Base-by-base conservation (phyloP, 208 protist genomes). In the Trypanosoma platydactyli region DNA sequence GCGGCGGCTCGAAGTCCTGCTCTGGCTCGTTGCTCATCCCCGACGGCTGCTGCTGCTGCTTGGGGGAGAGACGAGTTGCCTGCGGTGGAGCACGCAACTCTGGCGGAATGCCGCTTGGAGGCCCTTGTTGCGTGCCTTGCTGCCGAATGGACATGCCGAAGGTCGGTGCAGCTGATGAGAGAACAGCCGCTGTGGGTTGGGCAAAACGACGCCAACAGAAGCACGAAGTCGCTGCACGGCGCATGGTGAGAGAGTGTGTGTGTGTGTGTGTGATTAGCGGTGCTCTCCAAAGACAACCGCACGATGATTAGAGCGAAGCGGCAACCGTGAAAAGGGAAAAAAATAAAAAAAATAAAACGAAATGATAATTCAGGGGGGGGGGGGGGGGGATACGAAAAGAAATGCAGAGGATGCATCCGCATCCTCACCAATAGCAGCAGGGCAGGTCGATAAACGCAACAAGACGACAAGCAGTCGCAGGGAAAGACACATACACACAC, bases 1-100 rank as follows among this genome's bases (percentile, higher is more conserved):
- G 57, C 30, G 84, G 84, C 29, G 84, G 81, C 65, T 78, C 65
- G 33, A 91, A 85, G 66, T 76, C 71, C 7, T 52, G 53, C 44
- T 81, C 79, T 30, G 61, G 54, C 33, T 72, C 69, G 12, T 40
- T 53, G 7, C 33, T 12, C 18, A 52, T 30, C 5, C 33, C 35
- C 15, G 25, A 20, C 18, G 27, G 46, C 1, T 67, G 46, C n/a
- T 42, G 42, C 35, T 67, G 61, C 46, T 40, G 13, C 11, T 54
- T 22, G 7, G 44, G 45, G 18, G 35, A 7, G 11, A 20, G 24
- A 24, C 18, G 38, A 54, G 45, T 54, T 12, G 41, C 20, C 18
- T 67, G 61, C 35, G n/a, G 45, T 13, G 55, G 64, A 9, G 40
- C 53, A 27, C 54, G 52, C 5, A 70, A 42, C 51, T 73, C 69